phyloP scores from a whole-genome alignment of 257 asterid genomes.

The Gardenia jasminoides region DNA sequence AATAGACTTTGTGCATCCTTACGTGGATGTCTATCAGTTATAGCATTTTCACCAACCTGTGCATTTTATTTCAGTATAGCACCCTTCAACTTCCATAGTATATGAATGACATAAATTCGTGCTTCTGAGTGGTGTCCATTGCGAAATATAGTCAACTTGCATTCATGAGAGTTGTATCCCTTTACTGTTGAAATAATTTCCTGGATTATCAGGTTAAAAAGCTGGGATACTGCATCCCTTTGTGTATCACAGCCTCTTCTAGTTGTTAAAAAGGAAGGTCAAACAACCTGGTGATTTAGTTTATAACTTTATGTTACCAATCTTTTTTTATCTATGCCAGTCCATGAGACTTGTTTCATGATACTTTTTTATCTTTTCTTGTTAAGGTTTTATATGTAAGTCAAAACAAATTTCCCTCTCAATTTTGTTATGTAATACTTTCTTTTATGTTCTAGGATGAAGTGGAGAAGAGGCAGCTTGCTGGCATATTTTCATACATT shows the following conservation, averaged over 20 bases:
- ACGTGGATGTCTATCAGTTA: neutral
- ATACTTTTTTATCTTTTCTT: neutral
- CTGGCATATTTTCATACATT: slow-evolving; percentile 68
- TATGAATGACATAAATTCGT: neutral
- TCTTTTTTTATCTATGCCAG: neutral
- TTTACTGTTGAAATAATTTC: neutral
- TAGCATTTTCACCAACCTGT: neutral
- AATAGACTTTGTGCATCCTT: neutral
- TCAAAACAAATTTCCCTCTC: neutral
- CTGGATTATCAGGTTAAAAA: neutral
- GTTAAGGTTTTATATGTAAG: no score
- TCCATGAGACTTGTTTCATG: neutral
- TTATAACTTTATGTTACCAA: neutral
- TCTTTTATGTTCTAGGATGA: slow-evolving; percentile 49
- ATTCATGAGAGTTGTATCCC: neutral
- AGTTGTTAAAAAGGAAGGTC: neutral
- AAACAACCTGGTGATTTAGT: neutral
- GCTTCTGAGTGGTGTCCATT: neutral
- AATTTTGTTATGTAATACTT: neutral
- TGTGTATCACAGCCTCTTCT: neutral
- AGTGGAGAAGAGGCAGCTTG: slow-evolving; percentile 42
- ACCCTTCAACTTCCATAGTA: neutral
- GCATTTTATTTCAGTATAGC: neutral
- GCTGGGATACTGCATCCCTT: neutral
- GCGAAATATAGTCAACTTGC: neutral